These are phyloP conservation scores for Termitomyces sp. DNA, from an alignment of 768 basidiomycete species.

Conservation along the genomic window DNA sequence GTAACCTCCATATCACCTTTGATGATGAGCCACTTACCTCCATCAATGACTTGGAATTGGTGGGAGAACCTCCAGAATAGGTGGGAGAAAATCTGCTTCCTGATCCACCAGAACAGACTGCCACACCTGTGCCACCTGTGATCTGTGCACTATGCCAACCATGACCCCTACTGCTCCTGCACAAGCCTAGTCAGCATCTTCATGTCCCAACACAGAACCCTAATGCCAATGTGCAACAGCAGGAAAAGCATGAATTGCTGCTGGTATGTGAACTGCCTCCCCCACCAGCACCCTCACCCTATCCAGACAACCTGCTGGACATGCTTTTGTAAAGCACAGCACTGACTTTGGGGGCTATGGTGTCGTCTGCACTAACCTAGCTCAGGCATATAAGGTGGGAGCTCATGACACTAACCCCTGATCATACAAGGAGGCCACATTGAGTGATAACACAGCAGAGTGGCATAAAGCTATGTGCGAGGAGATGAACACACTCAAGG, in stretches of 20 bases:
- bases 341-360: not conserved
- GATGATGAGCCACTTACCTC: no score
- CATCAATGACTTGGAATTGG: no score
- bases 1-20: no score
- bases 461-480: not conserved
- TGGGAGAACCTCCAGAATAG: no score
- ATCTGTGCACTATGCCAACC: not conserved
- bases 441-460: not conserved
- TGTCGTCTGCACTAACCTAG: not conserved
- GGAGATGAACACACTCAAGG: no score
- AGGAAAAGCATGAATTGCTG: not conserved
- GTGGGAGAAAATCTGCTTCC: no score
- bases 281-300: not conserved
- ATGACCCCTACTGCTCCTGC: not conserved
- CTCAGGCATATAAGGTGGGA: not conserved
- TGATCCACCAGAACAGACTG: no score
- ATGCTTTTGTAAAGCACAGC: not conserved
- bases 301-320: not conserved
- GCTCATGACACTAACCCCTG: not conserved
- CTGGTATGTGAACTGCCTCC: not conserved
- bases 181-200: no score
- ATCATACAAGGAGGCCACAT: not conserved
- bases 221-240: not conserved
- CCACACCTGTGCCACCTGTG: no score
- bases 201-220: not conserved